A percentile compares a stretch with the other conserved stretches of the same genome.
These are phyloP conservation scores for Zymoseptoria passerinii DNA, from an alignment of 2,329 filamentous ascomycete species.

Conservation along the genomic window DNA sequence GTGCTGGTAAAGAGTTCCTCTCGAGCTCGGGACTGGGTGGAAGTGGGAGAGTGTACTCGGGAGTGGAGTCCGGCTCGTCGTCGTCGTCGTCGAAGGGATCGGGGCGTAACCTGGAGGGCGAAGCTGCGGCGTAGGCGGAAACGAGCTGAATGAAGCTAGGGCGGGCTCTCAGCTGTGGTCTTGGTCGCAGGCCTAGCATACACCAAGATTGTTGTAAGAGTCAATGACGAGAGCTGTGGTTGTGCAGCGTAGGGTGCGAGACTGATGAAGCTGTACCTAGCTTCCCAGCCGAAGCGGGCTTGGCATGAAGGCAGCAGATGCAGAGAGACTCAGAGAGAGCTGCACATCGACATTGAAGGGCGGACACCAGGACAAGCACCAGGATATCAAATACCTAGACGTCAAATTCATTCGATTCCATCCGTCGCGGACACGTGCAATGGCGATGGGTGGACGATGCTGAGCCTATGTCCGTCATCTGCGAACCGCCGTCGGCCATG, in stretches of 20 bases:
- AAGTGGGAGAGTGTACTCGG: constrained; percentile 13
- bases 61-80: constrained; percentile 10
- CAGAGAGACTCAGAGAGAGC: no score
- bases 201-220: constrained; percentile 8
- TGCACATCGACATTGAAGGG: no score
- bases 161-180: constrained; percentile 50
- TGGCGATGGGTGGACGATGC: no score
- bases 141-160: constrained; percentile 57
- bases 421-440: not conserved
- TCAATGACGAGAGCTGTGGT: not conserved
- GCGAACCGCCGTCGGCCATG: not conserved
- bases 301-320: not conserved
- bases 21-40: constrained; percentile 12
- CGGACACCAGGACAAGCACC: no score
- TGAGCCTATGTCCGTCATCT: not conserved
- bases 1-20: constrained; percentile 3
- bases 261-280: not conserved
- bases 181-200: constrained; percentile 48
- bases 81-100: constrained; percentile 6
- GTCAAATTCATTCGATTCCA: not conserved
- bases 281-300: not conserved
- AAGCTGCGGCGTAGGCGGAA: constrained; percentile 37
- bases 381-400: no score
- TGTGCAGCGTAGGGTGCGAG: not conserved
- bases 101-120: constrained; percentile 13